A percentile compares a stretch with the other conserved stretches of the same genome.
Evolutionary conservation across 2,329 filamentous ascomycete genomes (phyloP).

Genomic region (Fusarium chlamydosporum): DNA sequence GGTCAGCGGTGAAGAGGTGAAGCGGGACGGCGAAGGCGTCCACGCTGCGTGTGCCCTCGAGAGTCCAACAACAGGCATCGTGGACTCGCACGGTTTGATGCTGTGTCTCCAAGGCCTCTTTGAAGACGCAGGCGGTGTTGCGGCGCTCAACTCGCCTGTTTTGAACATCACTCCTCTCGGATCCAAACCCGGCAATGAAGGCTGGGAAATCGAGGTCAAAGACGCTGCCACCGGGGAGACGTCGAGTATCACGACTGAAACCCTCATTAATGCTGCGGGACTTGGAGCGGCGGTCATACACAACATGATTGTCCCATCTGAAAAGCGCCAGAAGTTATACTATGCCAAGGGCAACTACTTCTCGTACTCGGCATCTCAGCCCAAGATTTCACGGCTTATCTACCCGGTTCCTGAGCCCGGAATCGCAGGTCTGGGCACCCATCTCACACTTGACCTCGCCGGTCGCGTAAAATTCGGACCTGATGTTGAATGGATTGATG

Average conservation of each 20-base stretch:
- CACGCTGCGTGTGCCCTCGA: conserved; percentile 78
- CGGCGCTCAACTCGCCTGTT: conserved; percentile 78
- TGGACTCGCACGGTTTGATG: conserved; percentile 91
- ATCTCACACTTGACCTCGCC: conserved; percentile 89
- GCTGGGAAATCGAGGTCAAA: conserved; percentile 77
- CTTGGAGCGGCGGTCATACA: conserved; percentile 81
- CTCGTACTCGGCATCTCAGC: conserved; percentile 77
- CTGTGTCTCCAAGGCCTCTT: conserved; percentile 81
- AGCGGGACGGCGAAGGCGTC: conserved; percentile 79
- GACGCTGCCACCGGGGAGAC: conserved; percentile 63
- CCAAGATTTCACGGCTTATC: conserved; percentile 78
- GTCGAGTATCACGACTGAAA: conserved; percentile 77
- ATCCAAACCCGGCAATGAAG: conserved; percentile 63
- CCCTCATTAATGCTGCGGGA: conserved; percentile 87
- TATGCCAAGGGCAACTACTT: conserved; percentile 98
- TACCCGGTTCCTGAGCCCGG: conserved; percentile 91
- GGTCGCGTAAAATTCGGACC: conserved; percentile 92
- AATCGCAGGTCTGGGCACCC: conserved; percentile 87
- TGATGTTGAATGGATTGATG: conserved; percentile 92
- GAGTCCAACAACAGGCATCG: conserved; percentile 87
- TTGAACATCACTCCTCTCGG: conserved; percentile 67
- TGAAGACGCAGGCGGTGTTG: conserved; percentile 80
- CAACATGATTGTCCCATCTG: conserved; percentile 81
- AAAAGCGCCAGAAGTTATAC: conserved; percentile 72
- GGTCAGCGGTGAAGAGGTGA: conserved; percentile 73